Percentiles rank a stretch among this genome's conserved stretches.
Evolutionary conservation across 2,329 filamentous ascomycete genomes (phyloP).

Genomic region (Hypoxylon sp.): DNA sequence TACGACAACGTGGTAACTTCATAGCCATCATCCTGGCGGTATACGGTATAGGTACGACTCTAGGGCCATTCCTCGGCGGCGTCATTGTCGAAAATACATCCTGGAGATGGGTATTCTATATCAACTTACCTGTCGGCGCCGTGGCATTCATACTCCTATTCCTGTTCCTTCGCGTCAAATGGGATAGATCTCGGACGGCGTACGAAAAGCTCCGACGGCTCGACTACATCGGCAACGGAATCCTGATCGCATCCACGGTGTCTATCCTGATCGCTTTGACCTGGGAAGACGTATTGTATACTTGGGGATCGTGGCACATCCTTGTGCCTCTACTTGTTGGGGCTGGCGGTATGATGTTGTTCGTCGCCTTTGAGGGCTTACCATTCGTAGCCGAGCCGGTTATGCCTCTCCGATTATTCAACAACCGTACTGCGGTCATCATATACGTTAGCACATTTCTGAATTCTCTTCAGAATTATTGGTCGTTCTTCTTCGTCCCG

Average conservation of each 20-base stretch:
- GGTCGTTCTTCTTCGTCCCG: constrained; percentile 59
- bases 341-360: constrained; percentile 55
- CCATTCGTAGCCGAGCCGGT: constrained; percentile 50
- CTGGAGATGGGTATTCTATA: constrained; percentile 52
- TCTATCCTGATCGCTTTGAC: constrained; percentile 58
- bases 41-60: constrained; percentile 44
- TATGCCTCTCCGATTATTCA: constrained; percentile 62
- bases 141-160: constrained; percentile 51
- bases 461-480: constrained; percentile 56
- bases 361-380: constrained; percentile 56
- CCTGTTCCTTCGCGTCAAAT: constrained; percentile 56
- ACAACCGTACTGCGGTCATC: constrained; percentile 57
- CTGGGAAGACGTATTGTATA: constrained; percentile 56
- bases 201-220: constrained; percentile 48
- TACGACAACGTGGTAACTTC: constrained; percentile 62
- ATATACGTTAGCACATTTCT: constrained; percentile 57
- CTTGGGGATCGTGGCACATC: constrained; percentile 57
- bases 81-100: constrained; percentile 42
- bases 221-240: constrained; percentile 58
- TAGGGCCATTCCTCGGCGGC: constrained; percentile 45
- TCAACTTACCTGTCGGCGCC: constrained; percentile 54
- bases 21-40: constrained; percentile 49
- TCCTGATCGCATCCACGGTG: constrained; percentile 56
- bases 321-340: constrained; percentile 60
- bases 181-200: constrained; percentile 39